A percentile compares a stretch with the other conserved stretches of the same genome.
These are phyloP conservation scores for Rosa lucieae DNA, from an alignment of 306 rosid genomes.

Conservation along the genomic window DNA sequence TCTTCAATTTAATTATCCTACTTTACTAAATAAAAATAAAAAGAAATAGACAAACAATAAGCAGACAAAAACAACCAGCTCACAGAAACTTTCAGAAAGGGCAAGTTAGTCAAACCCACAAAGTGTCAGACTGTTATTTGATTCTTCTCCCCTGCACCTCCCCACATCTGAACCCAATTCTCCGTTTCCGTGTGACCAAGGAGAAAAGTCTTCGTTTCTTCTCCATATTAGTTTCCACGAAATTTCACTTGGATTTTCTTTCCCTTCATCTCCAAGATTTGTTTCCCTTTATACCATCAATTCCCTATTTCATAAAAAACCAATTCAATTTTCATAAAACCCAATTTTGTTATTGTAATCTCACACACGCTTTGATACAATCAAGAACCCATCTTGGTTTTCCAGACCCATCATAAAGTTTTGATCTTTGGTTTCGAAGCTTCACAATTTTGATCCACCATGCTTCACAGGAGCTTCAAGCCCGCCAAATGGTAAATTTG, in stretches of 20 bases:
- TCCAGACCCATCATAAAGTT: neutral
- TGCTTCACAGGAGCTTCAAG: slow-evolving; percentile 55
- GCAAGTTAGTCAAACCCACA: neutral
- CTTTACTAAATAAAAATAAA: neutral
- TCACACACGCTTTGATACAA: slow-evolving; percentile 1
- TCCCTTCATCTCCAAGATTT: neutral
- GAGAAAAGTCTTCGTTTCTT: neutral
- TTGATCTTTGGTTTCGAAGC: slow-evolving; percentile 4
- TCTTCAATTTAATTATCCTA: neutral
- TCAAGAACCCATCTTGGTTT: slow-evolving; percentile 2
- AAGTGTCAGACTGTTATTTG: neutral
- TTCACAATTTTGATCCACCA: slow-evolving; percentile 26
- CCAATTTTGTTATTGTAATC: neutral
- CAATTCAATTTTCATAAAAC: neutral
- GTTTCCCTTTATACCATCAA: neutral
- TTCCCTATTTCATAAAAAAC: neutral
- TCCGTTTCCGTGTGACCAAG: neutral
- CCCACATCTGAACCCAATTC: neutral
- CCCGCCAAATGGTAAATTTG: slow-evolving; percentile 51
- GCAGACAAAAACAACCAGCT: neutral
- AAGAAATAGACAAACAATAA: neutral
- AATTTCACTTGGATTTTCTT: neutral
- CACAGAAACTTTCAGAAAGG: slow-evolving; percentile 1
- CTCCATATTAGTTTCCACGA: neutral
- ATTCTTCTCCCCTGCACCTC: neutral